These are phyloP conservation scores for Withania somnifera DNA, from an alignment of 305 asterid genomes.

Conservation along the genomic window DNA sequence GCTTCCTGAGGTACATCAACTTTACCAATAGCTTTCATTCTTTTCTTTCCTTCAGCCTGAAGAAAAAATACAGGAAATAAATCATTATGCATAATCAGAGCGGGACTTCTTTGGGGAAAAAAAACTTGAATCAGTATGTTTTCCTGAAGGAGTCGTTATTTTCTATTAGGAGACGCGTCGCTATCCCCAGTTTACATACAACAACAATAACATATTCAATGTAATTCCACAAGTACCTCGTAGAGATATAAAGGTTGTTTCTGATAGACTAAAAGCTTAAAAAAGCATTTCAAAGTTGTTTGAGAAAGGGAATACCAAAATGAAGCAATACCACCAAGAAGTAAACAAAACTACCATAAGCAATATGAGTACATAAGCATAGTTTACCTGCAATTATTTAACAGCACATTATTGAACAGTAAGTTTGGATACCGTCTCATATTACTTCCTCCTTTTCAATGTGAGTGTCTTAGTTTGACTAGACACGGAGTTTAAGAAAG, in stretches of 20 bases:
- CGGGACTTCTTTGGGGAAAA: too few relatives aligned
- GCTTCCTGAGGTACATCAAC: constrained; percentile 99
- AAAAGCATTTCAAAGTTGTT: not conserved
- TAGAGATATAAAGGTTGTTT: not conserved
- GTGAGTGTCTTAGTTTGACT: not conserved
- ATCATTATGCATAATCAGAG: not conserved
- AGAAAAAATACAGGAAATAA: not conserved
- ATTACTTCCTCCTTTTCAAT: not conserved
- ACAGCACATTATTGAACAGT: not conserved
- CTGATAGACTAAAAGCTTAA: fast-evolving
- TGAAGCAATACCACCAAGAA: too few relatives aligned
- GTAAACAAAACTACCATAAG: not conserved
- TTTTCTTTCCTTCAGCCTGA: constrained; percentile 98
- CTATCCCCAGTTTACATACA: not conserved
- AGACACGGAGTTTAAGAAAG: not conserved
- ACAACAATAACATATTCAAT: not conserved
- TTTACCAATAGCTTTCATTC: constrained; percentile 93
- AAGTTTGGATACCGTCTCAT: not conserved
- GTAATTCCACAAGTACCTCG: not conserved
- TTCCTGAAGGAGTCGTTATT: too few relatives aligned
- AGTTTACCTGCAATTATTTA: not conserved
- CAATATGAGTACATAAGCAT: not conserved
- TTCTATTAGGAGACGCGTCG: too few relatives aligned
- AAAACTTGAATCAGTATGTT: too few relatives aligned
- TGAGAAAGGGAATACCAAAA: not conserved